Percentiles rank a stretch among this genome's conserved stretches.
These are phyloP conservation scores for Capsicum chinense DNA, from an alignment of 257 asterid genomes.

Conservation along the genomic window DNA sequence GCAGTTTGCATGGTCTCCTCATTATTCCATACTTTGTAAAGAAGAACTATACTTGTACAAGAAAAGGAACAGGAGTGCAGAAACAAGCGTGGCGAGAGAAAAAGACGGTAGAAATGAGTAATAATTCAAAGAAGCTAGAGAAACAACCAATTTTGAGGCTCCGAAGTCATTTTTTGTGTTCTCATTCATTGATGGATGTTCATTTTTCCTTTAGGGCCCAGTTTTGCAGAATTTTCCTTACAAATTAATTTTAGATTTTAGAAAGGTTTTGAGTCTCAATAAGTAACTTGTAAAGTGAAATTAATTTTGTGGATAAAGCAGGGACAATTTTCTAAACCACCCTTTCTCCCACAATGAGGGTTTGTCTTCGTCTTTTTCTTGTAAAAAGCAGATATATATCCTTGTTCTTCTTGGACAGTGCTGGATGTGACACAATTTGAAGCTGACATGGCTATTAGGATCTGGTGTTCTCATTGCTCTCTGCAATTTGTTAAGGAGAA, in stretches of 20 bases:
- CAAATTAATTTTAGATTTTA: not conserved
- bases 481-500: not conserved
- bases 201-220: not conserved
- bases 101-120: not conserved
- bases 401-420: not conserved
- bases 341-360: not conserved
- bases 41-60: constrained; percentile 24
- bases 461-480: not conserved
- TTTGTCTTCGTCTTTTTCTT: not conserved
- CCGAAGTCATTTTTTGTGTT: constrained; percentile 5
- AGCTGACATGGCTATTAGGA: not conserved
- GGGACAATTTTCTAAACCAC: not conserved
- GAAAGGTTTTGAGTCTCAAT: not conserved
- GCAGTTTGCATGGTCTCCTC: not conserved
- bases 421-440: not conserved
- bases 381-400: not conserved
- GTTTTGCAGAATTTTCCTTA: constrained; percentile 4
- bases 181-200: constrained; percentile 16
- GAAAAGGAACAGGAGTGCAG: constrained; percentile 19
- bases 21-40: constrained; percentile 27
- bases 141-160: constrained; percentile 15
- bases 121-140: constrained; percentile 15
- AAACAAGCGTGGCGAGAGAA: constrained; percentile 22
- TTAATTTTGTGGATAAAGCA: constrained; percentile 4
- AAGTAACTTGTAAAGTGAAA: constrained; percentile 24